Evolutionary conservation across 2,329 filamentous ascomycete genomes (phyloP).

Genomic region (Cercospora janseana): DNA sequence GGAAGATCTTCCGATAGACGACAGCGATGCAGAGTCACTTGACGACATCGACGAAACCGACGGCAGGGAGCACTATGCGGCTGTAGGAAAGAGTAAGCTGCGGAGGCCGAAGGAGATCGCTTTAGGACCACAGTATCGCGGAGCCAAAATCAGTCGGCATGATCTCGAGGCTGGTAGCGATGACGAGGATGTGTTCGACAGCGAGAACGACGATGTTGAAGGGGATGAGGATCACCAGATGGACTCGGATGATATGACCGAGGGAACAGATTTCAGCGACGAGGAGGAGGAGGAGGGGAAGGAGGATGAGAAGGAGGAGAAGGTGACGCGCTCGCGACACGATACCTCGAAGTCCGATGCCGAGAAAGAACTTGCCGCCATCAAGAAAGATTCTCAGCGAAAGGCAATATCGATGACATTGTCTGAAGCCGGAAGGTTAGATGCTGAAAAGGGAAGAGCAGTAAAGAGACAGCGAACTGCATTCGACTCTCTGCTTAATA

Average conservation of each 20-base stretch:
- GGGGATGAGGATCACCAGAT: slow-evolving; percentile 32
- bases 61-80: slow-evolving; percentile 82
- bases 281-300: slow-evolving; percentile 43
- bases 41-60: slow-evolving; percentile 52
- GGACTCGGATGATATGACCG: slow-evolving; percentile 41
- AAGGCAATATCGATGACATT: slow-evolving; percentile 64
- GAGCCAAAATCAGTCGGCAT: slow-evolving; percentile 69
- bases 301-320: no score
- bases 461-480: slow-evolving; percentile 81
- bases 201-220: slow-evolving; percentile 34
- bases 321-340: no score
- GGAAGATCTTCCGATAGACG: slow-evolving; percentile 46
- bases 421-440: slow-evolving; percentile 67
- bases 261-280: slow-evolving; percentile 47
- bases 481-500: slow-evolving; percentile 85
- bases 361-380: slow-evolving; percentile 63
- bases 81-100: slow-evolving; percentile 80
- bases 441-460: slow-evolving; percentile 79
- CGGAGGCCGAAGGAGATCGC: slow-evolving; percentile 67
- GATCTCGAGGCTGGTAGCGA: slow-evolving; percentile 59
- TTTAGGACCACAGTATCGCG: slow-evolving; percentile 77
- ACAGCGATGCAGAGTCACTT: slow-evolving; percentile 53
- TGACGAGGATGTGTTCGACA: slow-evolving; percentile 51
- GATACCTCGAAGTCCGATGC: slow-evolving; percentile 38
- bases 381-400: slow-evolving; percentile 48